A percentile compares a stretch with the other conserved stretches of the same genome.
These are phyloP conservation scores for Monilinia aucupariae DNA, from an alignment of 2,329 filamentous ascomycete genomes.

Conservation along the genomic window DNA sequence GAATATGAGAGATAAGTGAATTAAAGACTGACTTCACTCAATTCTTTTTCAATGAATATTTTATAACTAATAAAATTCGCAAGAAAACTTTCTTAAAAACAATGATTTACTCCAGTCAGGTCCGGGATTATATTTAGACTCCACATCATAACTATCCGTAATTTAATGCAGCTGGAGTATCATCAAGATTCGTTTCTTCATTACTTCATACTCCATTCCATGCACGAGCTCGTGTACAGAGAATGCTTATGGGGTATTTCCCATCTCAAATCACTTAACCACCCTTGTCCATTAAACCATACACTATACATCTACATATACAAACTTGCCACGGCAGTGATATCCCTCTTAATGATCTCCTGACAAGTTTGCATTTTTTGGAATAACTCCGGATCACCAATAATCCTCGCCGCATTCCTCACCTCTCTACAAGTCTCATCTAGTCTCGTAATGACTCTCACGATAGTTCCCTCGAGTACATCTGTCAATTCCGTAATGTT, in stretches of 20 bases:
- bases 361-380: constrained; percentile 96
- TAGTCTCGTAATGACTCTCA: constrained; percentile 84
- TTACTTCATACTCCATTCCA: constrained; percentile 2
- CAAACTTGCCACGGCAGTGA: constrained; percentile 80
- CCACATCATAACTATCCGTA: neutral
- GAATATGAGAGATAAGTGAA: too few species aligned
- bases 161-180: neutral
- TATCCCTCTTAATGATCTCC: constrained; percentile 95
- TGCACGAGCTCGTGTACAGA: neutral
- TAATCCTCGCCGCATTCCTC: constrained; percentile 91
- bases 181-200: neutral
- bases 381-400: constrained; percentile 88
- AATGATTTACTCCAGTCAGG: too few species aligned
- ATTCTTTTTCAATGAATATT: too few species aligned
- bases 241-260: neutral
- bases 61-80: too few species aligned
- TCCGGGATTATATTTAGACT: neutral
- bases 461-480: constrained; percentile 94
- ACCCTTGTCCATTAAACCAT: neutral
- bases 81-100: too few species aligned
- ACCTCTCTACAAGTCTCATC: constrained; percentile 97
- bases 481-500: constrained; percentile 95
- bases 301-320: constrained; percentile 64
- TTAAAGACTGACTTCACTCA: too few species aligned
- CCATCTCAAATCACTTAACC: neutral